Evolutionary conservation across 202 grass and related monocot species (phyloP).

Genomic region (Cymbopogon flexuosus): DNA sequence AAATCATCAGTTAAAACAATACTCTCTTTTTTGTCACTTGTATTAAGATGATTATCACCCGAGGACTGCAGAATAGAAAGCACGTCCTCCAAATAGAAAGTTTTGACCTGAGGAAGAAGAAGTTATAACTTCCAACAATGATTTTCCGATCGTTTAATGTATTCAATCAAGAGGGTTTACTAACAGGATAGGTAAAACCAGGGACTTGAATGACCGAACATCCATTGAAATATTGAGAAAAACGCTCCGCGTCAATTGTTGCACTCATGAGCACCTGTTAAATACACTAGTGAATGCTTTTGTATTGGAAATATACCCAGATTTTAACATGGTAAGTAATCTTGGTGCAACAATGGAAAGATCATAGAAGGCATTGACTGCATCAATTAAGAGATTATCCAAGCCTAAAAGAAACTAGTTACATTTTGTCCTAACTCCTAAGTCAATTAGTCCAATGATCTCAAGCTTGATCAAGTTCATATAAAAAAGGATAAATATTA

Average conservation of each 20-base stretch:
- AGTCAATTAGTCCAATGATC: neutral
- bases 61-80: slow-evolving; percentile 70
- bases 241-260: slow-evolving; percentile 78
- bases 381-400: neutral
- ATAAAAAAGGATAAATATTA: neutral
- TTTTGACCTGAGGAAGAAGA: slow-evolving; percentile 60
- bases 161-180: slow-evolving; percentile 24
- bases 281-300: slow-evolving; percentile 32
- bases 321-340: neutral
- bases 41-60: slow-evolving; percentile 62
- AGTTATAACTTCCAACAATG: slow-evolving; percentile 30
- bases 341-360: neutral
- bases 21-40: slow-evolving; percentile 32
- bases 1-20: slow-evolving; percentile 57
- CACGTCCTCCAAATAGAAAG: slow-evolving; percentile 94
- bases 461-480: neutral
- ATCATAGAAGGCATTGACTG: neutral
- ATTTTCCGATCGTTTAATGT: slow-evolving; percentile 20
- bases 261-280: slow-evolving; percentile 95
- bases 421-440: neutral
- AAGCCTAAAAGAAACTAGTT: neutral
- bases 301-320: neutral
- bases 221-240: slow-evolving; percentile 91
- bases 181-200: slow-evolving; percentile 91
- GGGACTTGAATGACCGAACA: slow-evolving; percentile 95